phyloP scores from a whole-genome alignment of 1,284 basidiomycete genomes.

The Ganoderma meredithae region DNA sequence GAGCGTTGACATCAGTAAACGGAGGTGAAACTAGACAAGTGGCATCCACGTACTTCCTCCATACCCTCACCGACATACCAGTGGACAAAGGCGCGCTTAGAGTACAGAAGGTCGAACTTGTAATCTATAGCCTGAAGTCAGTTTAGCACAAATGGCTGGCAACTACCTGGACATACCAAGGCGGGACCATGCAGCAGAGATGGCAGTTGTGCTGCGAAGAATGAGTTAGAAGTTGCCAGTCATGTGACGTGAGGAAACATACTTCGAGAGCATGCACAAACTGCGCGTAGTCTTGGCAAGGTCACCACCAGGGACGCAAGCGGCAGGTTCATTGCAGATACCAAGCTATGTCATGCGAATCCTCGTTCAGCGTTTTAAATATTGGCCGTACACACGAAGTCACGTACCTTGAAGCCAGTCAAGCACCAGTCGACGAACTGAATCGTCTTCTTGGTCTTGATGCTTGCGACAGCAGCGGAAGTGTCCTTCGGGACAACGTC shows the following conservation, averaged over 20 bases:
- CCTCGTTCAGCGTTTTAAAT: conserved; percentile 29
- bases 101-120: conserved; percentile 98
- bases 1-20: not conserved
- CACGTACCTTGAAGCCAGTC: conserved; percentile 87
- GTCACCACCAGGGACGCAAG: conserved; percentile 92
- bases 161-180: conserved; percentile 60
- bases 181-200: conserved; percentile 93
- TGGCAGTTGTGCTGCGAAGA: conserved; percentile 82
- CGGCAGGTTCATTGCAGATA: conserved; percentile 96
- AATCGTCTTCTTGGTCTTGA: conserved; percentile 98
- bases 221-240: conserved; percentile 16
- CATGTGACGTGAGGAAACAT: conserved; percentile 30
- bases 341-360: conserved; percentile 64
- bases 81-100: conserved; percentile 91
- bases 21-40: not conserved
- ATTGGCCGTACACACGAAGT: conserved; percentile 55
- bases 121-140: conserved; percentile 64
- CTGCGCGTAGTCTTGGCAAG: conserved; percentile 94
- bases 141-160: not conserved
- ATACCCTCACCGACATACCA: conserved; percentile 98
- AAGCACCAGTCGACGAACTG: conserved; percentile 99
- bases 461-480: conserved; percentile 90
- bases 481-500: conserved; percentile 99
- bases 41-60: conserved; percentile 72
- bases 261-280: conserved; percentile 96